Conservation (phyloP, 306 rosid genomes). For the Psophocarpus tetragonolobus region DNA sequence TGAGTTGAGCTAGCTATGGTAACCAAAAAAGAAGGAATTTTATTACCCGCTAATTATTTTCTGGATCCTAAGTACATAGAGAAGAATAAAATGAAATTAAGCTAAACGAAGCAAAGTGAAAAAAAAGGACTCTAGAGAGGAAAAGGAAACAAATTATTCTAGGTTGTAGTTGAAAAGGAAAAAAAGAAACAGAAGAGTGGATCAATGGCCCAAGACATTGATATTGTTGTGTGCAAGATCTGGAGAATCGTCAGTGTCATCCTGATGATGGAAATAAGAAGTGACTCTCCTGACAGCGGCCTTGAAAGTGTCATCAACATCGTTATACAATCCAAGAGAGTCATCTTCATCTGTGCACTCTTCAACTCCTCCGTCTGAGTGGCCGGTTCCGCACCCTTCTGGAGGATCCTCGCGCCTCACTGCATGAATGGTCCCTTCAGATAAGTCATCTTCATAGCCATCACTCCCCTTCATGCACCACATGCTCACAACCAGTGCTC, state of each 20-base stretch:
- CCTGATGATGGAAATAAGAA: background rate
- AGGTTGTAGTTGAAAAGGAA: no score
- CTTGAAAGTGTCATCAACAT: slow-evolving; percentile 47
- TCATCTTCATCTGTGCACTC: slow-evolving; percentile 41
- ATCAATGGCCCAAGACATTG: slow-evolving; percentile 39
- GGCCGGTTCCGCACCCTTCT: background rate
- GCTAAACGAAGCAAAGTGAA: background rate
- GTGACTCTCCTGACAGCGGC: background rate
- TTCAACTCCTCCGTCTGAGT: slow-evolving; percentile 1
- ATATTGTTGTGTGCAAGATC: slow-evolving; percentile 27
- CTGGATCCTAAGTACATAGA: background rate
- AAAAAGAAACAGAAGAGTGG: no score
- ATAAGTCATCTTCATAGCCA: background rate
- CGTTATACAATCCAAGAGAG: slow-evolving; percentile 29
- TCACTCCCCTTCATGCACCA: slow-evolving; percentile 18
- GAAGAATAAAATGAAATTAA: background rate
- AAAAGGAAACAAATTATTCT: background rate
- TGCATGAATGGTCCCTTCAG: background rate
- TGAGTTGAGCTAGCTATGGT: no score
- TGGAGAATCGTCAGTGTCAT: slow-evolving; percentile 15
- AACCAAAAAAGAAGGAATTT: background rate
- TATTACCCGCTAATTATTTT: background rate
- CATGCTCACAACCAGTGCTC: slow-evolving; percentile 19
- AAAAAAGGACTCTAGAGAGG: background rate
- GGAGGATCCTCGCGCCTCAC: background rate